Base-by-base conservation (phyloP, 371 early-diverging fungal species). In the Apophysomyces variabilis region DNA sequence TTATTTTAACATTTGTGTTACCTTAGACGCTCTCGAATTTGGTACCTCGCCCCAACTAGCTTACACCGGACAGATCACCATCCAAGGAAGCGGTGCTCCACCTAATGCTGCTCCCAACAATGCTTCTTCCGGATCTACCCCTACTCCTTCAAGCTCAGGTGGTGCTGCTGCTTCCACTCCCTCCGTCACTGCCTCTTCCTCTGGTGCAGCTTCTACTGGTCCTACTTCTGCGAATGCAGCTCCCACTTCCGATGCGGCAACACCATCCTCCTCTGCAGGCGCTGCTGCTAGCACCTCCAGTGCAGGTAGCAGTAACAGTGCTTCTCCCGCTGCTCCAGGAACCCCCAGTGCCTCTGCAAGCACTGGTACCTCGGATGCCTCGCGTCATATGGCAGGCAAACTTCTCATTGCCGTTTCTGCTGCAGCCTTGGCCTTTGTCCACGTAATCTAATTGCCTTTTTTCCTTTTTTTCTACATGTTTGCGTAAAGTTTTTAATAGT, bases 21-120 rank as follows among this genome's bases (percentile, higher is more conserved):
- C 3, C 32, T 41, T 41, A 66, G 66, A 65, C 36, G 65, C 65
- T 21, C 47, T 65, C 9, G 65, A 58, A 11, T 26, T 65, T 45
- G 65, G 65, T 32, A 35, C 45, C 35, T 38, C 58, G 13, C 60
- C 65, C 58, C 39, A 65, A 7, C n/a, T 36, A 14, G 38, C 45
- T 7, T 59, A 65, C 38, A 65, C 59, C 43, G 60, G 65, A 13
- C 26, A 46, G 8, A 37, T 65, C 50, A 26, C 26, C 38, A 65
- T 65, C n/a, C 46, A 57, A 8, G 61, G 36, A 32, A 18, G 38
- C 11, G 45, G 7, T 38, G 61, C 39, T 12, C 56, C 54, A n/a
- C 18, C 54, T 26, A 50, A 50, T 11, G 54, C 21, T 18, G 54
- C 54, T 26, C 21, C 16, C 54, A 21, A 18, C 18, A 26, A 26